Percentiles rank a stretch among this genome's conserved stretches.
phyloP scores from a whole-genome alignment of 2,329 filamentous ascomycete species.

The Exophiala bonariae region DNA sequence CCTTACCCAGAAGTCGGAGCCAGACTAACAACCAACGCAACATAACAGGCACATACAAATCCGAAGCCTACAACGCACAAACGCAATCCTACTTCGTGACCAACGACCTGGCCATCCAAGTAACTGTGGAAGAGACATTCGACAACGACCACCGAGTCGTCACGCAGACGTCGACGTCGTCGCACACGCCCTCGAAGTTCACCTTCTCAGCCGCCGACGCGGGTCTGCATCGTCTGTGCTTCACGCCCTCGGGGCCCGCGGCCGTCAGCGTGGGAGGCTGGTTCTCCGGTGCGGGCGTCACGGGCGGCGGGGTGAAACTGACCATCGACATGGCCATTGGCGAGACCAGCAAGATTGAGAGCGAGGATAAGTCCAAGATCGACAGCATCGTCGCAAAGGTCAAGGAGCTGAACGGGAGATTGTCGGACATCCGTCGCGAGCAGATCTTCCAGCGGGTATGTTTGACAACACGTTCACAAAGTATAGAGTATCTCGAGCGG shows the following conservation, averaged over 20 bases:
- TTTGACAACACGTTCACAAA: conserved; percentile 15
- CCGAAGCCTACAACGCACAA: conserved; percentile 78
- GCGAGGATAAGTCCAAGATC: conserved; percentile 89
- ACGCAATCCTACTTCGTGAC: conserved; percentile 69
- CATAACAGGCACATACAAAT: conserved; percentile 71
- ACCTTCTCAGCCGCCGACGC: conserved; percentile 93
- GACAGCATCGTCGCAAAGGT: conserved; percentile 85
- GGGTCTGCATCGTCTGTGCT: conserved; percentile 96
- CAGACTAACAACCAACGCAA: neutral
- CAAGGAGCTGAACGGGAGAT: conserved; percentile 80
- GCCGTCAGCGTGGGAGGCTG: conserved; percentile 67
- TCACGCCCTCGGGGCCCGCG: conserved; percentile 76
- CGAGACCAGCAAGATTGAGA: conserved; percentile 91
- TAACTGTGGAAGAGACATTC: conserved; percentile 93
- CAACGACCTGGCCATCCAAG: conserved; percentile 76
- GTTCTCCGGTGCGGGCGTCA: conserved; percentile 69
- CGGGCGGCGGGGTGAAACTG: conserved; percentile 75
- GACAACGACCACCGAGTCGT: conserved; percentile 97
- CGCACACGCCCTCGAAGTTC: conserved; percentile 75
- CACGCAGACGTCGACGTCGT: conserved; percentile 64
- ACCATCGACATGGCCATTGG: conserved; percentile 90
- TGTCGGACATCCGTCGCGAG: conserved; percentile 87
- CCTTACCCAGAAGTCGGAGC: neutral
- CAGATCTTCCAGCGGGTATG: conserved; percentile 92
- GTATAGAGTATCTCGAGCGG: too few species aligned